Evolutionary conservation across 805 yeast genomes (phyloP).

Genomic region (Suhomyces canberraensis): DNA sequence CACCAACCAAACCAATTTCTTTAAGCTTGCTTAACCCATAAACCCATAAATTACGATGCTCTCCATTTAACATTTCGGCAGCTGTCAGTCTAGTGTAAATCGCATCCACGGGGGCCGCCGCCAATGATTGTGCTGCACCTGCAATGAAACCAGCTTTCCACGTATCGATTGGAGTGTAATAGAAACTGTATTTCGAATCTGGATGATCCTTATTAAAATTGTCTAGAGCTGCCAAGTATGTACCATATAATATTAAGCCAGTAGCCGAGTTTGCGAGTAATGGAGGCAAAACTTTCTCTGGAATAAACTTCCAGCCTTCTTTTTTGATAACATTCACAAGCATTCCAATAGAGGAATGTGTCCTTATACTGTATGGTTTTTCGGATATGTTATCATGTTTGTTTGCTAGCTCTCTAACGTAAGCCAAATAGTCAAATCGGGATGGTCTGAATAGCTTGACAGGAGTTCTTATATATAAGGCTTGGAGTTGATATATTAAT

Average conservation of each 20-base stretch:
- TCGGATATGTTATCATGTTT: conserved; percentile 43
- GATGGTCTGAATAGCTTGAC: conserved; percentile 88
- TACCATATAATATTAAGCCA: conserved; percentile 80
- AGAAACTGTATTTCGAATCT: conserved; percentile 5
- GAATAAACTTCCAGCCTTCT: conserved; percentile 85
- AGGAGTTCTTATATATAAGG: conserved; percentile 75
- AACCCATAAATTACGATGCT: conserved; percentile 69
- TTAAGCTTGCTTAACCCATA: conserved; percentile 67
- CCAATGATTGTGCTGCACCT: conserved; percentile 82
- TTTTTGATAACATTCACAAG: conserved; percentile 64
- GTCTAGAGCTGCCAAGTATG: conserved; percentile 61
- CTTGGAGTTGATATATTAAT: conserved; percentile 69
- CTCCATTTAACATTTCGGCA: conserved; percentile 65
- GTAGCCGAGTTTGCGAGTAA: conserved; percentile 84
- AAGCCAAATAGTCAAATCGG: conserved; percentile 79
- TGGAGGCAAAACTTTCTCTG: conserved; percentile 85
- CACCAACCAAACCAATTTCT: conserved; percentile 77
- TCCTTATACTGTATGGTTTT: conserved; percentile 53
- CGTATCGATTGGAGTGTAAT: conserved; percentile 49
- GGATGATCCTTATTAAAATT: conserved; percentile 16
- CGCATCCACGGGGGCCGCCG: conserved; percentile 93
- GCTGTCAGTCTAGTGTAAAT: conserved; percentile 78
- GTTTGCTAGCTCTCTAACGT: conserved; percentile 51
- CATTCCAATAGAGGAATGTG: conserved; percentile 80
- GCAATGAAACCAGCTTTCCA: conserved; percentile 82